A percentile compares a stretch with the other conserved stretches of the same genome.
Conservation (phyloP, 106 monocot species). For the Amphibolis antarctica region DNA sequence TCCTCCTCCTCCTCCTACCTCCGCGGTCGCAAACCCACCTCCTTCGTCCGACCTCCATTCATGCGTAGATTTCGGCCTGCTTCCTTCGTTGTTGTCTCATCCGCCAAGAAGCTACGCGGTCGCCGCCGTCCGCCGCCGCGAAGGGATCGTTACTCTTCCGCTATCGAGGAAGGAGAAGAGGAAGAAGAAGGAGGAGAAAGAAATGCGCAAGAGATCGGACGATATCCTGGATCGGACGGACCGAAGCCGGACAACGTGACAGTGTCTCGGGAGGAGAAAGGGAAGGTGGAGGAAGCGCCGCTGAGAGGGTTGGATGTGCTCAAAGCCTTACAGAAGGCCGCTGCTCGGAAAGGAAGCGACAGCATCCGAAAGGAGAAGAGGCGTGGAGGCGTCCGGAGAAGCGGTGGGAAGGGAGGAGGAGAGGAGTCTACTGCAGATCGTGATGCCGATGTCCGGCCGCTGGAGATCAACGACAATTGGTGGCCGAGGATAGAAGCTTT, state of each 20-base stretch:
- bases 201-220: neutral
- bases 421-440: neutral
- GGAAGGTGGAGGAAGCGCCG: neutral
- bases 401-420: neutral
- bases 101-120: conserved; percentile 7
- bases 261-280: neutral
- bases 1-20: neutral
- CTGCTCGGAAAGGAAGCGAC: conserved; percentile 3
- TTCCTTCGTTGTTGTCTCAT: neutral
- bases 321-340: conserved; percentile 10
- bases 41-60: neutral
- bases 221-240: neutral
- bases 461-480: conserved; percentile 17
- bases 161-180: neutral
- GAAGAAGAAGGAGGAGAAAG: neutral
- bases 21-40: neutral
- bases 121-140: conserved; percentile 1
- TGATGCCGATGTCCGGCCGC: conserved; percentile 5
- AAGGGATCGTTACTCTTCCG: neutral
- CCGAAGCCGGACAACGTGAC: neutral
- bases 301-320: conserved; percentile 16
- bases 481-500: conserved; percentile 7
- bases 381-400: neutral
- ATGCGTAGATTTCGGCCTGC: neutral
- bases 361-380: neutral